Base-by-base conservation (phyloP, 179 eudicot genomes). In the Actinidia arguta region DNA sequence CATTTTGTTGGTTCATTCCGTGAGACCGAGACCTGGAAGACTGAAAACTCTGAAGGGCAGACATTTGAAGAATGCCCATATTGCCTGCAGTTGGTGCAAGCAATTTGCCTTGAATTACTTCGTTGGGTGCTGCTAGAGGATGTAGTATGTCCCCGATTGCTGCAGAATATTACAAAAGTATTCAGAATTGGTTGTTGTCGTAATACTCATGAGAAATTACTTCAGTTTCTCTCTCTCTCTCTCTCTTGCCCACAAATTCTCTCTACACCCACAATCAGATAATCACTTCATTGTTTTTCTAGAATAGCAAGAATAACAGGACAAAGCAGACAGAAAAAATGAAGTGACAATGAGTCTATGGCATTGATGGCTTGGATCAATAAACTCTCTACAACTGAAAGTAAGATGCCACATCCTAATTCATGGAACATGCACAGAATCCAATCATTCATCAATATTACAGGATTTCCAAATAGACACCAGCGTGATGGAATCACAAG, bases 21-120 rank as follows among this genome's bases (percentile, higher is more conserved):
- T 81, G 92, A 87, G 90, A 79, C 55, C 89, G 89, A 82, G 88
- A 84, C 63, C 83, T 86, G 25, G 90, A 86, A 80, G 89, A 80
- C 69, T 82, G 90, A 74, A 98, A 90, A 78, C 74, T 85, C 90
- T n/a, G 90, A 87, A 78, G 97, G 96, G 83, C 94, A 92, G 81
- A 86, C 86, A 81, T 78, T 85, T 73, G 96, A 85, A 81, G 85
- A 81, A 89, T 92, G 98, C 42, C 92, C 95, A 7, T 87, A 79
- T 84, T 92, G 95, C 86, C 91, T 76, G 85, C 97, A 93, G 79
- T 85, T 85, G 44, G 83, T 67, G 66, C 96, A 91, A 78, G 87
- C 73, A 68, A 72, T 75, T 51, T 86, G 93, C 80, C 88, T 85
- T 56, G 85, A 82, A 85, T 86, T 89, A 86, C 88, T 85, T 80